phyloP scores from a whole-genome alignment of 257 asterid species.

The Nicotiana noctiflora region DNA sequence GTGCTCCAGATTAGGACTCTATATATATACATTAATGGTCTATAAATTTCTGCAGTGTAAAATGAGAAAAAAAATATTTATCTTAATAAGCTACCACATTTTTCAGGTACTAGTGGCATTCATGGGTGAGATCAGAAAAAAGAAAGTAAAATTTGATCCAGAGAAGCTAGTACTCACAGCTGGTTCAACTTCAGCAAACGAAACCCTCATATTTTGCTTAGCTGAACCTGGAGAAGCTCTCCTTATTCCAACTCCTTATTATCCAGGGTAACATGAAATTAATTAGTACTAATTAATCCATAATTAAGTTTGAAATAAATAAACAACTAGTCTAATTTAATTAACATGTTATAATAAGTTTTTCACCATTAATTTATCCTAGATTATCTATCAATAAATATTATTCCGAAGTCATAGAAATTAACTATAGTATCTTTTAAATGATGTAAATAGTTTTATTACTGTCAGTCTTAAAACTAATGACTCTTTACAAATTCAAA shows the following conservation, averaged over 20 bases:
- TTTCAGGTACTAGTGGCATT: constrained; percentile 28
- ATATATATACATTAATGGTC: neutral
- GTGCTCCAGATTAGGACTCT: neutral
- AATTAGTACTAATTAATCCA: neutral
- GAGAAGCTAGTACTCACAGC: constrained; percentile 33
- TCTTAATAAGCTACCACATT: neutral
- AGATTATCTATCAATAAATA: neutral
- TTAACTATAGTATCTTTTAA: neutral
- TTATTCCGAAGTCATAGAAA: neutral
- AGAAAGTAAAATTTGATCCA: constrained; percentile 29
- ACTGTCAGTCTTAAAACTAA: neutral
- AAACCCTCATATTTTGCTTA: constrained; percentile 35
- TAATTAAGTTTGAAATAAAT: neutral
- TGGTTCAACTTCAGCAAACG: constrained; percentile 39
- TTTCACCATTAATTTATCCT: neutral
- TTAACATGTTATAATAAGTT: neutral
- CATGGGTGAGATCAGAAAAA: constrained; percentile 29
- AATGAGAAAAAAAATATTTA: neutral
- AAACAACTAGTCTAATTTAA: too few relatives aligned
- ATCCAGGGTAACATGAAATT: constrained; percentile 30
- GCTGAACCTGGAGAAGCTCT: constrained; percentile 41
- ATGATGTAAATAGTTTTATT: too few relatives aligned
- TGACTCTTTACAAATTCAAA: neutral
- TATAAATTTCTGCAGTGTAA: neutral
- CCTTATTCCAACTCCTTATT: constrained; percentile 39